Percentiles rank a stretch among this genome's conserved stretches.
phyloP scores from a whole-genome alignment of 1,284 basidiomycete species.

The Cryptococcus sp. region DNA sequence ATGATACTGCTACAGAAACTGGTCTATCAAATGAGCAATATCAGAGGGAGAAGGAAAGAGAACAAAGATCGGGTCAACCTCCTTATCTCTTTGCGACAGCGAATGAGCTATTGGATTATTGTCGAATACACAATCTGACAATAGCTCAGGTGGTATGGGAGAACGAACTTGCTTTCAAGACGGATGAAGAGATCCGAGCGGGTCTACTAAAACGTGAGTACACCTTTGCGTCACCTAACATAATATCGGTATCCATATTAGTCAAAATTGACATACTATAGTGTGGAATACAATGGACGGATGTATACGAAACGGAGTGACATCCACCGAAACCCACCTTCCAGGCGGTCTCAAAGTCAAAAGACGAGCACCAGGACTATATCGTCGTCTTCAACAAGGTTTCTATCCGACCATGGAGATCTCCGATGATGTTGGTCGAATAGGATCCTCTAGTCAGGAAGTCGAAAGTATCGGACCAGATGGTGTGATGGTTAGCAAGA shows the following conservation, averaged over 20 bases:
- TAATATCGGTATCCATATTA: neutral
- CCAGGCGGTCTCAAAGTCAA: constrained; percentile 79
- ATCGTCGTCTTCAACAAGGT: constrained; percentile 74
- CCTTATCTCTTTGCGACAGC: constrained; percentile 52
- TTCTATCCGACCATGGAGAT: constrained; percentile 43
- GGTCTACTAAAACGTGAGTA: constrained; percentile 54
- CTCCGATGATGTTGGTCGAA: constrained; percentile 21
- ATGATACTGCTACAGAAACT: neutral
- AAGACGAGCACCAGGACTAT: constrained; percentile 76
- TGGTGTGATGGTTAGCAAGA: neutral
- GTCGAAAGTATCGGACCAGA: neutral
- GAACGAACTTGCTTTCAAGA: constrained; percentile 79
- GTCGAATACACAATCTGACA: constrained; percentile 60
- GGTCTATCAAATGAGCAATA: neutral
- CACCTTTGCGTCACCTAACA: neutral
- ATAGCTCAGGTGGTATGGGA: constrained; percentile 86
- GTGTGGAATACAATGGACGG: constrained; percentile 94
- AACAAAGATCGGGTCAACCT: constrained; percentile 49
- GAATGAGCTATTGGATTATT: constrained; percentile 22
- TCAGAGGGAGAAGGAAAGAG: neutral
- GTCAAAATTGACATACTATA: constrained; percentile 31
- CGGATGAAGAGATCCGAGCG: constrained; percentile 67
- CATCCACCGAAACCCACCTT: constrained; percentile 66
- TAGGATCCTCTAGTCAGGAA: neutral
- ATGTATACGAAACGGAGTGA: constrained; percentile 83